Percentiles rank a stretch among this genome's conserved stretches.
These are phyloP conservation scores for Cardiospermum halicacabum DNA, from an alignment of 345 rosid species.

Conservation along the genomic window DNA sequence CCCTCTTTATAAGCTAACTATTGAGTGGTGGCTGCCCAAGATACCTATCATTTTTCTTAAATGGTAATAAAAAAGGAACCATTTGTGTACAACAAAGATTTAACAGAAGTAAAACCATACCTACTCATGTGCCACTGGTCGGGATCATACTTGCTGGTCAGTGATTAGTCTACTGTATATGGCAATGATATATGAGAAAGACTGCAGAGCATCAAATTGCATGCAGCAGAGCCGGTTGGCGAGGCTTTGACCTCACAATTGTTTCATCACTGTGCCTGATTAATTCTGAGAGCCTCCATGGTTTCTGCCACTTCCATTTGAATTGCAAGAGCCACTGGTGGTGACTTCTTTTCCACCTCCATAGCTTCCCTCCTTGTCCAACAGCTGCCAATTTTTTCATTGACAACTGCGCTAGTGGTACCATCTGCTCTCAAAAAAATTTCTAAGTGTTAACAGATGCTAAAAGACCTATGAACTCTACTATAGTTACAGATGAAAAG, in stretches of 20 bases:
- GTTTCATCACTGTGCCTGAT: constrained; percentile 87
- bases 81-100: neutral
- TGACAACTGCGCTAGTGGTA: constrained; percentile 76
- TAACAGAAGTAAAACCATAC: constrained; percentile 26
- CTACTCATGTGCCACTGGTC: constrained; percentile 23
- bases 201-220: constrained; percentile 25
- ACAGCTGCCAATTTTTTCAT: constrained; percentile 59
- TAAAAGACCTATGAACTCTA: no score
- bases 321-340: constrained; percentile 96
- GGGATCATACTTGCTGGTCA: constrained; percentile 25
- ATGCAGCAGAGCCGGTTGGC: constrained; percentile 42
- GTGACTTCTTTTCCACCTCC: constrained; percentile 99
- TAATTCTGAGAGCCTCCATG: constrained; percentile 96
- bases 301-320: constrained; percentile 99
- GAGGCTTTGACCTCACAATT: constrained; percentile 61
- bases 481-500: constrained; percentile 7
- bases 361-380: constrained; percentile 81
- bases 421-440: constrained; percentile 55
- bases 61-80: neutral
- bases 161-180: constrained; percentile 26
- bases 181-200: constrained; percentile 15
- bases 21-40: no score
- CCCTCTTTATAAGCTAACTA: no score
- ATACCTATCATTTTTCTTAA: no score
- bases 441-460: constrained; percentile 12